These are phyloP conservation scores for Naganishia albida DNA, from an alignment of 1,284 basidiomycete genomes.

Conservation along the genomic window DNA sequence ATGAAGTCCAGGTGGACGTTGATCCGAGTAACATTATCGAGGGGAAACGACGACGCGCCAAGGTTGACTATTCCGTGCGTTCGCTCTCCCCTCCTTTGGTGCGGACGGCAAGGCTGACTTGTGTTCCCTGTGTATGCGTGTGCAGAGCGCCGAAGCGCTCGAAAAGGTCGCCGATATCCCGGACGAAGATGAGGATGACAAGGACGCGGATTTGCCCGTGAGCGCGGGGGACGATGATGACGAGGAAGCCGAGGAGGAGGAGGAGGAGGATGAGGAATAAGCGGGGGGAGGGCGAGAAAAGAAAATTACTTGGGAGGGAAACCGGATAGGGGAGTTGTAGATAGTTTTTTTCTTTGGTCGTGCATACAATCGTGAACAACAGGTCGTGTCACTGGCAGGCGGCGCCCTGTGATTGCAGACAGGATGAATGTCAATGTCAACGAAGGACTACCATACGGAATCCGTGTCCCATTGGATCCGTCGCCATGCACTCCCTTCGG, in stretches of 20 bases:
- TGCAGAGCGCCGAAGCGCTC: slow-evolving; percentile 18
- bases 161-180: slow-evolving; percentile 23
- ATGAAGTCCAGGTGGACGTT: slow-evolving; percentile 26
- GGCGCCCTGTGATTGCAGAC: no score
- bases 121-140: background rate
- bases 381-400: no score
- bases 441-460: no score
- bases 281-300: background rate
- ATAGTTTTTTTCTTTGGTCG: background rate
- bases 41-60: slow-evolving; percentile 22
- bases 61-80: slow-evolving; percentile 25
- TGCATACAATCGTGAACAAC: slow-evolving; percentile 8
- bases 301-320: background rate
- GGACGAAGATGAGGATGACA: slow-evolving; percentile 28
- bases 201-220: slow-evolving; percentile 20
- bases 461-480: no score
- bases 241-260: slow-evolving; percentile 14
- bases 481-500: no score
- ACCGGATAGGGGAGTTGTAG: background rate
- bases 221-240: slow-evolving; percentile 23
- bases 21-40: slow-evolving; percentile 28
- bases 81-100: background rate
- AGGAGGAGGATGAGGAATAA: slow-evolving; percentile 23
- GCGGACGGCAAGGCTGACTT: background rate
- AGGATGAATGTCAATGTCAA: no score